Percentiles rank a stretch among this genome's conserved stretches.
These are phyloP conservation scores for Geranium rotundifolium DNA, from an alignment of 345 rosid genomes.

Conservation along the genomic window DNA sequence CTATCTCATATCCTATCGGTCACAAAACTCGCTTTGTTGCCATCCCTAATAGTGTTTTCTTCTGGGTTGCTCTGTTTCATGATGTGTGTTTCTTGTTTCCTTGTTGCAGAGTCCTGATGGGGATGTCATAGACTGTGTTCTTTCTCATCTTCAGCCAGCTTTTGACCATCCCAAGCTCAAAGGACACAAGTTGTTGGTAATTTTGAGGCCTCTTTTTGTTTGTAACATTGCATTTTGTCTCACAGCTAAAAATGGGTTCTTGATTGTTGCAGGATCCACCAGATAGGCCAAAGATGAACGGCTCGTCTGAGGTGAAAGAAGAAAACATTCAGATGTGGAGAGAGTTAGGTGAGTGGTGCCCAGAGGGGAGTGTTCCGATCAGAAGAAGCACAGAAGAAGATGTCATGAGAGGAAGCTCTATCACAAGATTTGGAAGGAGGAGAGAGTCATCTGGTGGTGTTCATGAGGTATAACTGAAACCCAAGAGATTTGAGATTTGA, in stretches of 20 bases:
- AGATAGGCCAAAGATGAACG: slow-evolving; percentile 41
- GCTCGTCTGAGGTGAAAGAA: slow-evolving; percentile 17
- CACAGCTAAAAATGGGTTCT: too few relatives aligned
- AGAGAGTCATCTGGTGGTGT: slow-evolving; percentile 79
- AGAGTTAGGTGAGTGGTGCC: slow-evolving; percentile 67
- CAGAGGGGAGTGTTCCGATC: slow-evolving; percentile 78
- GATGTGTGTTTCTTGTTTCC: not conserved
- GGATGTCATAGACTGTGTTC: slow-evolving; percentile 82
- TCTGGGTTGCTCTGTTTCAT: too few relatives aligned
- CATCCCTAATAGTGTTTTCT: too few relatives aligned
- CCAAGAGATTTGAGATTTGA: too few relatives aligned
- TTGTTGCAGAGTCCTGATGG: slow-evolving; percentile 80
- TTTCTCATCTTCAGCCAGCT: slow-evolving; percentile 81
- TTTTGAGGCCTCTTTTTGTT: not conserved
- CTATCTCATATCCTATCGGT: too few relatives aligned
- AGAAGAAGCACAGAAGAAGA: slow-evolving; percentile 70
- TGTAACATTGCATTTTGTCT: too few relatives aligned
- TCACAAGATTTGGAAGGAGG: slow-evolving; percentile 64
- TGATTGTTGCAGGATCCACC: slow-evolving; percentile 45
- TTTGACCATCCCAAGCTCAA: slow-evolving; percentile 80
- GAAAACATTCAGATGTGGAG: slow-evolving; percentile 66
- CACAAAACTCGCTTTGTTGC: too few relatives aligned
- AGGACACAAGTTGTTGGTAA: slow-evolving; percentile 72
- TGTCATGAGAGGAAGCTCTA: slow-evolving; percentile 57
- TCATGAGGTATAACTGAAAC: slow-evolving; percentile 56